Conservation (phyloP, 1,139 yeast species). For the Suhomyces anneliseae region DNA sequence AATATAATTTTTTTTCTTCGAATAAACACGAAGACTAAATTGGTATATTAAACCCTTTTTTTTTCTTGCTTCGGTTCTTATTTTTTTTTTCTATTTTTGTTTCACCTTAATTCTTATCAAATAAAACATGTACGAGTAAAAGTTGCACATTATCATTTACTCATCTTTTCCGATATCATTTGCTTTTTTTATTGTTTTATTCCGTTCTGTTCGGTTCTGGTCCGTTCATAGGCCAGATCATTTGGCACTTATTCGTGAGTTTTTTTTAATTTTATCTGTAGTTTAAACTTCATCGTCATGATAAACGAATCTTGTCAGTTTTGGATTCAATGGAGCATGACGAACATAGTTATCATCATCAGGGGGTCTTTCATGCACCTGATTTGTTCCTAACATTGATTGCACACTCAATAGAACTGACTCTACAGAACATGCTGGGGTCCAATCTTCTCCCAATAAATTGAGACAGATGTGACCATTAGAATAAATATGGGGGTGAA, state of each 20-base stretch:
- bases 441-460: conserved; percentile 67
- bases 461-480: conserved; percentile 75
- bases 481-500: conserved; percentile 72
- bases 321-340: conserved; percentile 60
- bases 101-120: too few relatives aligned
- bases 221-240: too few relatives aligned
- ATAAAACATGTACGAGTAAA: too few relatives aligned
- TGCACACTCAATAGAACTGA: conserved; percentile 60
- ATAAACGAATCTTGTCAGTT: conserved; percentile 47
- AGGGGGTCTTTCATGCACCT: conserved; percentile 47
- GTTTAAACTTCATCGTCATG: conserved; percentile 50
- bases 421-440: conserved; percentile 64
- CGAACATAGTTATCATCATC: conserved; percentile 52
- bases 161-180: too few relatives aligned
- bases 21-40: too few relatives aligned
- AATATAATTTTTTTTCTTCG: too few relatives aligned
- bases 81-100: too few relatives aligned
- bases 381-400: conserved; percentile 60
- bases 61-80: too few relatives aligned
- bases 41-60: too few relatives aligned
- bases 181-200: too few relatives aligned
- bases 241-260: not conserved
- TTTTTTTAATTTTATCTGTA: not conserved
- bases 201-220: too few relatives aligned
- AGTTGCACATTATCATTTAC: too few relatives aligned